Evolutionary conservation across 106 monocot genomes (phyloP).

Genomic region (Hemerocallis citrina): DNA sequence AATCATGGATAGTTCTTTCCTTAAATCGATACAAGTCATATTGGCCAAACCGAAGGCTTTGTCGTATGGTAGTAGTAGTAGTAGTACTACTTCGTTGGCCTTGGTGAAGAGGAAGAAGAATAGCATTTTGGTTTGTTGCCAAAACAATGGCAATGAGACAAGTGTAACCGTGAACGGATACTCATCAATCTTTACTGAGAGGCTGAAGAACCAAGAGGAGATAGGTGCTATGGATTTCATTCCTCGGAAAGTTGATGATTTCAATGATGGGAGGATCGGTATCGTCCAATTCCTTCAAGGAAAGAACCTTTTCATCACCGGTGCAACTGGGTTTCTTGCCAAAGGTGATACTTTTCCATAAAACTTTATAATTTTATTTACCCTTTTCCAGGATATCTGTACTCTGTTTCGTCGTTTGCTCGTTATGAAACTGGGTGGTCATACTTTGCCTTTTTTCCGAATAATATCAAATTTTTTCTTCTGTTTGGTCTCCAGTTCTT

Average conservation of each 20-base stretch:
- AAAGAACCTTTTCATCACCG: constrained; percentile 69
- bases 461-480: constrained; percentile 2
- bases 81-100: background rate
- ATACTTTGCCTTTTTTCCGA: too few species aligned
- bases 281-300: constrained; percentile 57
- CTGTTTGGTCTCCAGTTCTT: constrained; percentile 46
- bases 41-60: constrained; percentile 7
- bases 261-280: constrained; percentile 56
- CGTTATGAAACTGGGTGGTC: too few species aligned
- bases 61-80: background rate
- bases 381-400: background rate
- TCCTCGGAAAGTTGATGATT: background rate
- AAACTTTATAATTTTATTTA: too few species aligned
- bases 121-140: background rate
- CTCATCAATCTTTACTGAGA: background rate
- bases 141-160: constrained; percentile 5
- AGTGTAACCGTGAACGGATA: constrained; percentile 6
- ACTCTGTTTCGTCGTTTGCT: background rate
- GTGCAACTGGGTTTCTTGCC: constrained; percentile 91
- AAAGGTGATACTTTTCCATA: constrained; percentile 52
- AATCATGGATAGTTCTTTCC: constrained; percentile 29
- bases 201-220: constrained; percentile 1
- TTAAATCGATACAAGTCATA: constrained; percentile 6
- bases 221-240: background rate
- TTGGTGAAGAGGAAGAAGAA: constrained; percentile 1